Conservation (phyloP, 805 yeast genomes). For the Yamadazyma ubonensis region DNA sequence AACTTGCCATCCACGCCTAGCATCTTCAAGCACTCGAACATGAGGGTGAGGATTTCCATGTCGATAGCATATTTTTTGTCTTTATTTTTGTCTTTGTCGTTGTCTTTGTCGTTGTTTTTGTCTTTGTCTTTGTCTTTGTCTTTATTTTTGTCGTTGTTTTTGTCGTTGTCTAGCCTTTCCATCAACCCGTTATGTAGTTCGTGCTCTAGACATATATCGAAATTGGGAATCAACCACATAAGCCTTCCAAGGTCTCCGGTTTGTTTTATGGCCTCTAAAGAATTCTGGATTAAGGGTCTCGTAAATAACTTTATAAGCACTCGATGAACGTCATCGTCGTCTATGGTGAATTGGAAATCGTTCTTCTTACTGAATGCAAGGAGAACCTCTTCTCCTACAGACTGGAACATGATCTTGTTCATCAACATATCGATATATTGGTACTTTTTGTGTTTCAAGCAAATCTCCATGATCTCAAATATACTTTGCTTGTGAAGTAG, state of each 20-base stretch:
- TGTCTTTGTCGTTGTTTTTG: no score
- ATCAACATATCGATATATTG: conserved; percentile 33
- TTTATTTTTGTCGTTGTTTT: no score
- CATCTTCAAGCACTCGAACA: conserved; percentile 13
- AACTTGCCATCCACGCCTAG: conserved; percentile 32
- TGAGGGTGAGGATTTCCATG: conserved; percentile 7
- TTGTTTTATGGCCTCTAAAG: conserved; percentile 22
- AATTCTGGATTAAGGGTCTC: conserved; percentile 20
- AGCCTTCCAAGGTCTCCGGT: conserved; percentile 33
- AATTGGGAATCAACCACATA: conserved; percentile 36
- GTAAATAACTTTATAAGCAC: conserved; percentile 21
- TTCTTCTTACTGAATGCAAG: conserved; percentile 10
- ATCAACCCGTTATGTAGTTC: not conserved
- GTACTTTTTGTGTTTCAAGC: conserved; percentile 25
- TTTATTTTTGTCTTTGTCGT: no score
- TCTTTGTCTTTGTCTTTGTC: no score
- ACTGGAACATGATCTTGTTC: conserved; percentile 30
- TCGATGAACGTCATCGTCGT: conserved; percentile 11
- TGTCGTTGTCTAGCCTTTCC: not conserved
- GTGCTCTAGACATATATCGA: conserved; percentile 18
- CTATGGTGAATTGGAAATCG: conserved; percentile 12
- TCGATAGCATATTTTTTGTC: conserved; percentile 1
- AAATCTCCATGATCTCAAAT: conserved; percentile 27
- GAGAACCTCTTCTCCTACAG: conserved; percentile 16
- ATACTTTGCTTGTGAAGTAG: conserved; percentile 21